Base-by-base conservation (phyloP, 331 rosid species). In the Quercus phellos region DNA sequence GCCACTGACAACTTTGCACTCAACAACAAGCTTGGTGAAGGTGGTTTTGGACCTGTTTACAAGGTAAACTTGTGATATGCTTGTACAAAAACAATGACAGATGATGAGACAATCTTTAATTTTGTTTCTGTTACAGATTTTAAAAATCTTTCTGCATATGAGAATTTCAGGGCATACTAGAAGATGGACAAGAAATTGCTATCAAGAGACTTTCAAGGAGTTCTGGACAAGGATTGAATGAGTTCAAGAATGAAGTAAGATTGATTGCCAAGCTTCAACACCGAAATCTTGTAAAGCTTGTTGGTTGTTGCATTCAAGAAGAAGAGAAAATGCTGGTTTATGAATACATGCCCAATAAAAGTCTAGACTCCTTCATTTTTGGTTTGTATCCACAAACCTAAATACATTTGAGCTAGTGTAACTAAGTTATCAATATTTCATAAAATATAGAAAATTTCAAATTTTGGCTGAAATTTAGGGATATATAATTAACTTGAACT, bases 41-140 rank as follows among this genome's bases (percentile, higher is more conserved):
- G 89, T 7, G 89, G 89, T 55, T 85, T 85, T 18, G 89, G 89
- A 51, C 82, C 83, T n/a, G 89, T 85, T 3, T 85, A 82, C 78
- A 26, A 64, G 83, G 88, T 85, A 79, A 72, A 46, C 38, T 32
- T 19, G 11, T 2, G 54, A 68, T 70, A 21, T 74, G 51, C 53
- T 54, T 16, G 19, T 46, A 12, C 53, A 46, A 46, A 46, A 26
- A 70, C 32, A 27, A 67, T 56, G 19, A 75, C 16, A 46, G 21
- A 35, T 30, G 16, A 30, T 8, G 43, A 78, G 73, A 59, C 19
- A 66, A 12, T 46, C 29, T 51, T 18, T 16, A 16, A n/a, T 19
- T 64, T 46, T 46, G 53, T 12, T 12, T 12, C 17, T 46, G 5
- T 46, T 12, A 10, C 7, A 6, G 6, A 29, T 50, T 19, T 60